A percentile compares a stretch with the other conserved stretches of the same genome.
Conservation (phyloP, 1,139 yeast species). For the Candida anutae region DNA sequence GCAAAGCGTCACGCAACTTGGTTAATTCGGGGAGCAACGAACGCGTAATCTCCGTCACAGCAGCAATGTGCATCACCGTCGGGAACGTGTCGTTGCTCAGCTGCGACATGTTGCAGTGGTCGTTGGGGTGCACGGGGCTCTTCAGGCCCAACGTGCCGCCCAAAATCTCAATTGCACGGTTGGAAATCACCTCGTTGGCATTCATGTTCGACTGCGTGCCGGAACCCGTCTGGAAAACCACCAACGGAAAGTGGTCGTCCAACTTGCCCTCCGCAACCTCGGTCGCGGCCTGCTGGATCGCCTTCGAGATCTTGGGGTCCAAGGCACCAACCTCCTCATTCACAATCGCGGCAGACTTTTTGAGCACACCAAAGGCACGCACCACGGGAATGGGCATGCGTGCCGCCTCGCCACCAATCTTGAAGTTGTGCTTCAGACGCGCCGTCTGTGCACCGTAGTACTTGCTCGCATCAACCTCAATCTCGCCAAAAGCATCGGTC, state of each 20-base stretch:
- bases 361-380: constrained; percentile 85
- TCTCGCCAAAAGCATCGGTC: constrained; percentile 94
- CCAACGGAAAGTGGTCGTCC: constrained; percentile 92
- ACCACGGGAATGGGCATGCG: constrained; percentile 86
- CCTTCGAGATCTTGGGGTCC: constrained; percentile 75
- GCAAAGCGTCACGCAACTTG: constrained; percentile 68
- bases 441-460: constrained; percentile 99
- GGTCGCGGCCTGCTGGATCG: constrained; percentile 89
- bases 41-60: constrained; percentile 78
- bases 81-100: constrained; percentile 98
- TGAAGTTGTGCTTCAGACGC: constrained; percentile 85
- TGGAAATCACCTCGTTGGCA: constrained; percentile 96
- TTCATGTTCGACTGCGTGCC: constrained; percentile 99
- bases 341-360: constrained; percentile 92
- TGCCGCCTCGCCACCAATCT: constrained; percentile 80
- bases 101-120: constrained; percentile 97
- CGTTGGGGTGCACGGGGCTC: constrained; percentile 94
- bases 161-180: constrained; percentile 91
- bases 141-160: constrained; percentile 92
- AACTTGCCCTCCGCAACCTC: constrained; percentile 91
- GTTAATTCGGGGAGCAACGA: constrained; percentile 73
- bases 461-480: constrained; percentile 75
- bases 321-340: constrained; percentile 73
- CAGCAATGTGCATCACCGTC: constrained; percentile 99
- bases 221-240: constrained; percentile 97